Conservation (phyloP, 148 eudicot genomes). For the Camellia granthamiana region DNA sequence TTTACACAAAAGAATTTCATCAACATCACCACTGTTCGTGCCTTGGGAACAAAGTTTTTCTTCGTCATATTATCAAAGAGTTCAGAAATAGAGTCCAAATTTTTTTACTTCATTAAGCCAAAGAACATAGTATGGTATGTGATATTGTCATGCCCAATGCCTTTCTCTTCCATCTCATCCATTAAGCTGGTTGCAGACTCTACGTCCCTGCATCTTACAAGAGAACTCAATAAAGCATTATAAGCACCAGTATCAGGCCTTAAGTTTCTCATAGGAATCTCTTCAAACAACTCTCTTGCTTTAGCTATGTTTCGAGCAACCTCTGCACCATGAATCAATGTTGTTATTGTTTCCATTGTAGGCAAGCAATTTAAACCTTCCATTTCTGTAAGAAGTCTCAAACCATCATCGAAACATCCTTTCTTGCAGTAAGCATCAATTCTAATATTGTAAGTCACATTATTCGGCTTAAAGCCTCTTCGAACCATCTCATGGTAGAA, state of each 20-base stretch:
- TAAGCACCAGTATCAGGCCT: constrained; percentile 67
- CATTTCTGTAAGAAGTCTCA: constrained; percentile 78
- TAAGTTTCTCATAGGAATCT: constrained; percentile 46
- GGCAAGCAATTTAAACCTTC: constrained; percentile 47
- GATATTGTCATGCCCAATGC: constrained; percentile 49
- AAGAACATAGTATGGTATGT: constrained; percentile 73
- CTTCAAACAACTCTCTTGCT: constrained; percentile 70
- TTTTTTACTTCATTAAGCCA: constrained; percentile 54
- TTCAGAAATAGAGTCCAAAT: constrained; percentile 45
- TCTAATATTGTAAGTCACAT: constrained; percentile 69
- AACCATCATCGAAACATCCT: constrained; percentile 58
- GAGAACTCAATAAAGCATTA: constrained; percentile 68
- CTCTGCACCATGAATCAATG: constrained; percentile 91
- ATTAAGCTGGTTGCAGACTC: constrained; percentile 46
- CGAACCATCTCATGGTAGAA: constrained; percentile 85
- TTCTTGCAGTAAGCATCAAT: constrained; percentile 83
- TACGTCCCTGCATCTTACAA: constrained; percentile 57
- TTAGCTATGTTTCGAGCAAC: constrained; percentile 53
- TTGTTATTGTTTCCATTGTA: constrained; percentile 68
- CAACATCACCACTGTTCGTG: constrained; percentile 75
- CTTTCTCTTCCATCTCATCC: constrained; percentile 67
- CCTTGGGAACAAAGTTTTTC: constrained; percentile 60
- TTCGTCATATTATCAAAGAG: constrained; percentile 53
- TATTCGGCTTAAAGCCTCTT: constrained; percentile 80
- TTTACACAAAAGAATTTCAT: constrained; percentile 78